phyloP scores from a whole-genome alignment of 2,329 filamentous ascomycete species.

The Pseudocercospora crystallina region DNA sequence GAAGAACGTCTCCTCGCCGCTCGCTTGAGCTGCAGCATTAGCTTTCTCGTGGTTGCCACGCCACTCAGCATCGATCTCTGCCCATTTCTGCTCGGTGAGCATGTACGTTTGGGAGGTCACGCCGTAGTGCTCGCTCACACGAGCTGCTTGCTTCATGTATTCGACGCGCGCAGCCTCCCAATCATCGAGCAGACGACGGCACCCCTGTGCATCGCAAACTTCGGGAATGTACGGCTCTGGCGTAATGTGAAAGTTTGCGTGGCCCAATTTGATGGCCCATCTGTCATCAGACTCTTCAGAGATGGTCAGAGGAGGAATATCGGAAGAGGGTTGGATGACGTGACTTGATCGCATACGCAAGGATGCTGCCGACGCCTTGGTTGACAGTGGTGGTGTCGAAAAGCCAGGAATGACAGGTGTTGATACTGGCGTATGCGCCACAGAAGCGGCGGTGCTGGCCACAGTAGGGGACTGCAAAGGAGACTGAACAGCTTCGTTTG shows the following conservation, averaged over 20 bases:
- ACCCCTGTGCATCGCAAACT: conserved; percentile 56
- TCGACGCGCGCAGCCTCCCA: conserved; percentile 83
- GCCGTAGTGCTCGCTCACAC: conserved; percentile 87
- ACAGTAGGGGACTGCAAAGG: conserved; percentile 84
- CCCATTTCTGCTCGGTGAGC: conserved; percentile 87
- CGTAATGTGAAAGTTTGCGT: conserved; percentile 88
- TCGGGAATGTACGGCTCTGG: conserved; percentile 77
- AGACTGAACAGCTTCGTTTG: conserved; percentile 64
- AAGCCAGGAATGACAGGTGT: conserved; percentile 49
- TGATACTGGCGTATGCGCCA: conserved; percentile 48
- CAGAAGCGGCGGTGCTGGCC: conserved; percentile 50
- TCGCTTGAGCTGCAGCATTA: conserved; percentile 36
- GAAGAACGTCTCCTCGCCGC: conserved; percentile 43
- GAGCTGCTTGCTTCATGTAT: conserved; percentile 84
- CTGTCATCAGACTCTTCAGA: conserved; percentile 49
- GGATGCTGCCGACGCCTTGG: conserved; percentile 74
- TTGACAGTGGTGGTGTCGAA: conserved; percentile 72
- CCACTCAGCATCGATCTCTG: conserved; percentile 74
- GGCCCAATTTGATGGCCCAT: conserved; percentile 82
- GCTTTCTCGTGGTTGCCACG: conserved; percentile 66
- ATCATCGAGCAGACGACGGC: conserved; percentile 68
- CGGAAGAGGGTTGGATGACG: conserved; percentile 56
- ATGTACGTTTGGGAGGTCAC: conserved; percentile 84
- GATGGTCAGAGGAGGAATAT: conserved; percentile 65
- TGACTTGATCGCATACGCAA: conserved; percentile 55